Percentiles rank a stretch among this genome's conserved stretches.
These are phyloP conservation scores for Passiflora organensis DNA, from an alignment of 345 rosid genomes.

Conservation along the genomic window DNA sequence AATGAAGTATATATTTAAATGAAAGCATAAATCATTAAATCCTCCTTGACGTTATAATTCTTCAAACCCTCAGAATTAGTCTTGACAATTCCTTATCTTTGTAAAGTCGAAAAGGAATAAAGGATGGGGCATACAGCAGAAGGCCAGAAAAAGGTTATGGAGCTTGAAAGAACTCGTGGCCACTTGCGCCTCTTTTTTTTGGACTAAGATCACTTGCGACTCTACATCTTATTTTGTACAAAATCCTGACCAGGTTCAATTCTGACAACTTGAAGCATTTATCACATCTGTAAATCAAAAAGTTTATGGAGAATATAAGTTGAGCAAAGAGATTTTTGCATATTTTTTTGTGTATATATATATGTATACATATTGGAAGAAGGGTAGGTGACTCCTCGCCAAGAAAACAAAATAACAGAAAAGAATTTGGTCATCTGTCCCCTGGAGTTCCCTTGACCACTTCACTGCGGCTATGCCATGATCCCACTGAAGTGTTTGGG, in stretches of 20 bases:
- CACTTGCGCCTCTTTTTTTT: no score
- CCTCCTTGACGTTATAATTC: no score
- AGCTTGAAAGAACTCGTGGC: no score
- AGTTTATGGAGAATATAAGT: not conserved
- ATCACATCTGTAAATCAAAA: not conserved
- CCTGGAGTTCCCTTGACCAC: slow-evolving; percentile 35
- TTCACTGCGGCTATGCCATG: slow-evolving; percentile 17
- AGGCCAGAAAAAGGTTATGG: no score
- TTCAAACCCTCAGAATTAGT: no score
- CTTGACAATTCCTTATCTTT: no score
- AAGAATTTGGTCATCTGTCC: slow-evolving; percentile 15
- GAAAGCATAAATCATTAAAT: no score
- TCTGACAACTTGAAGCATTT: not conserved
- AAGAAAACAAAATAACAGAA: not conserved
- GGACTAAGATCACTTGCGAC: no score
- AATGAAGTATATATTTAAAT: no score
- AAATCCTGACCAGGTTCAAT: slow-evolving; percentile 4
- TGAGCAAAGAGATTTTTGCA: not conserved
- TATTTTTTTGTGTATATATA: not conserved
- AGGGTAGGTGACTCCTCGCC: not conserved
- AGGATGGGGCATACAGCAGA: no score
- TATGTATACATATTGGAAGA: not conserved
- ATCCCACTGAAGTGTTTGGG: slow-evolving; percentile 38
- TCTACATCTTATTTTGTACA: not conserved
- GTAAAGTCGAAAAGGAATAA: no score